A percentile compares a stretch with the other conserved stretches of the same genome.
Evolutionary conservation across 768 basidiomycete genomes (phyloP).

Genomic region (Candolleomyces efflorescens): DNA sequence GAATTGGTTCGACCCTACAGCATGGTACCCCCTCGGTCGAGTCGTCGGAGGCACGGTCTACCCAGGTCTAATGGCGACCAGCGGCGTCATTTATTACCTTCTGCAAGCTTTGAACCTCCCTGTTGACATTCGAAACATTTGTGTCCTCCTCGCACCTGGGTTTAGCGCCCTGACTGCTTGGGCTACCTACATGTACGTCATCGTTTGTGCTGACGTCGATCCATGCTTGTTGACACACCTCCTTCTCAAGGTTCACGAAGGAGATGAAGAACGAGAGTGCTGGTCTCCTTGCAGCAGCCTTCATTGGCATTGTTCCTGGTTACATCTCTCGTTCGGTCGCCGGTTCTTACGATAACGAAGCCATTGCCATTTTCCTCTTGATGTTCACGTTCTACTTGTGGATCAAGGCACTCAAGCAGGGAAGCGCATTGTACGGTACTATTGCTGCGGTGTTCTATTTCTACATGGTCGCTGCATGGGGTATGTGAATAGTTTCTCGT

Average conservation of each 20-base stretch:
- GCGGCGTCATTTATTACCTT: slow-evolving; percentile 92
- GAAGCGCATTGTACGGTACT: slow-evolving; percentile 89
- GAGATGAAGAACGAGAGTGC: slow-evolving; percentile 96
- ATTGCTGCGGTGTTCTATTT: slow-evolving; percentile 95
- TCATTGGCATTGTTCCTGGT: slow-evolving; percentile 97
- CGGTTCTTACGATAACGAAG: slow-evolving; percentile 99
- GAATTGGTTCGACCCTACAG: slow-evolving; percentile 99
- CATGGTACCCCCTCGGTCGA: slow-evolving; percentile 98
- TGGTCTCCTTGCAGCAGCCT: slow-evolving; percentile 94
- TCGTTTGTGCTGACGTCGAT: not conserved
- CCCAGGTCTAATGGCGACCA: slow-evolving; percentile 97
- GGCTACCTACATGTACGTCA: slow-evolving; percentile 87
- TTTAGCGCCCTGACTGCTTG: slow-evolving; percentile 96
- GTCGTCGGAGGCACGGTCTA: slow-evolving; percentile 99
- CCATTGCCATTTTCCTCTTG: slow-evolving; percentile 98
- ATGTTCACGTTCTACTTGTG: slow-evolving; percentile 99
- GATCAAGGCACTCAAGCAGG: slow-evolving; percentile 94
- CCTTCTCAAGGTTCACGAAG: slow-evolving; percentile 73
- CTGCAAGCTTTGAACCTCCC: slow-evolving; percentile 88
- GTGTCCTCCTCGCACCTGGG: slow-evolving; percentile 94
- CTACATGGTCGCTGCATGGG: slow-evolving; percentile 99
- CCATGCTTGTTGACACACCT: not conserved
- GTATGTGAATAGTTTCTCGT: slow-evolving; percentile 36
- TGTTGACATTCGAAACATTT: slow-evolving; percentile 95
- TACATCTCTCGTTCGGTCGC: slow-evolving; percentile 99